A percentile compares a stretch with the other conserved stretches of the same genome.
These are phyloP conservation scores for Hanseniaspora sp. DNA, from an alignment of 1,139 yeast genomes.

Conservation along the genomic window DNA sequence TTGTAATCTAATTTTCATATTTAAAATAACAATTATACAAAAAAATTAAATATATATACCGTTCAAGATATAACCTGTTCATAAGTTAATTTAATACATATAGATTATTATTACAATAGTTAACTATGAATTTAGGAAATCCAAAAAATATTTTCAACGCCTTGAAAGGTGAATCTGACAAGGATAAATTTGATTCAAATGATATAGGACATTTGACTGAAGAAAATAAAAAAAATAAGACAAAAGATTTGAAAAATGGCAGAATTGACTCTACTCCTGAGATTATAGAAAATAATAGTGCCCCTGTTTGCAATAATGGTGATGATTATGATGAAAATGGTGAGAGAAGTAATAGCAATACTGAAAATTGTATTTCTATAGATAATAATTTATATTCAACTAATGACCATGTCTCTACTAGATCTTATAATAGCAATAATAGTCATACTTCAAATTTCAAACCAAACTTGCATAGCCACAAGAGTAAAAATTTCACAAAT, in stretches of 20 bases:
- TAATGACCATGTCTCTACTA: background rate
- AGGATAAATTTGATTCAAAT: conserved; percentile 1
- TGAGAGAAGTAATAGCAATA: too few species aligned
- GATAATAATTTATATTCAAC: too few species aligned
- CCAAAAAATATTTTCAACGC: conserved; percentile 4
- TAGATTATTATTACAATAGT: too few species aligned
- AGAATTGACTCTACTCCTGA: background rate
- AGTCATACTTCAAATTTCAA: background rate
- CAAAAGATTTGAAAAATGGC: background rate
- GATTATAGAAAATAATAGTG: background rate
- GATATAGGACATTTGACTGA: conserved; percentile 2
- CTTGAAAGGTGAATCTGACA: background rate
- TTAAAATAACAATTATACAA: too few species aligned
- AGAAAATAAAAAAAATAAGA: background rate
- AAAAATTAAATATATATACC: background rate
- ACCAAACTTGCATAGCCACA: background rate
- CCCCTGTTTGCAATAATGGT: background rate
- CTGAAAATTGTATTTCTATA: too few species aligned
- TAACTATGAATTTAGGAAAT: conserved; percentile 4
- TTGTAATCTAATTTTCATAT: too few species aligned
- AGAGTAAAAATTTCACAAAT: background rate
- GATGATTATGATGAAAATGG: background rate
- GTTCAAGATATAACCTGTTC: background rate
- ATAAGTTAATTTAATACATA: background rate
- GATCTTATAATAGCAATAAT: background rate